phyloP scores from a whole-genome alignment of 225 moss, liverwort and hornwort genomes.

The Pseudisothecium myosuroides region DNA sequence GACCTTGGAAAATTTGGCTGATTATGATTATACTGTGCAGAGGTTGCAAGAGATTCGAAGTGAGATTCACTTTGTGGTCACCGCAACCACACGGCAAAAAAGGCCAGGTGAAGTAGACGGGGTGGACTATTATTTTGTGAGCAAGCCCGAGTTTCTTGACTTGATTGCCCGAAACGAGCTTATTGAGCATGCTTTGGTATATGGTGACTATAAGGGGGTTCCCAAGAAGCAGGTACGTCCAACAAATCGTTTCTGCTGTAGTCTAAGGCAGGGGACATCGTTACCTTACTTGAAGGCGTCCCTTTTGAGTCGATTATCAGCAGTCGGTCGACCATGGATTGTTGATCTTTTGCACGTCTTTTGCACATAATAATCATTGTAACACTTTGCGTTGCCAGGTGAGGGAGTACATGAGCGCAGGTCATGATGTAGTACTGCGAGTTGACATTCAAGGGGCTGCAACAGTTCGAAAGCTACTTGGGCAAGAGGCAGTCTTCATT shows the following conservation, averaged over 20 bases:
- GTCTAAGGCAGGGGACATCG: neutral
- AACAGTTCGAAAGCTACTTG: conserved; percentile 75
- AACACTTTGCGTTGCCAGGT: conserved; percentile 25
- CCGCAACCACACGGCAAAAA: conserved; percentile 73
- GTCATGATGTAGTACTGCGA: conserved; percentile 84
- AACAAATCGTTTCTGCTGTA: neutral
- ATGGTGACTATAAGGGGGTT: conserved; percentile 95
- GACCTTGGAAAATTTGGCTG: neutral
- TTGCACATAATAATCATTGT: neutral
- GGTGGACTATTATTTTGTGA: conserved; percentile 89
- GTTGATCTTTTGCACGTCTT: neutral
- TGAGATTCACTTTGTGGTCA: conserved; percentile 90
- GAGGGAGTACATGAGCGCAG: conserved; percentile 70
- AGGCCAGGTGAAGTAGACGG: conserved; percentile 81
- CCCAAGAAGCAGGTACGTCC: conserved; percentile 82
- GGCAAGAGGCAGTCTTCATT: conserved; percentile 84
- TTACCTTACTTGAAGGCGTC: neutral
- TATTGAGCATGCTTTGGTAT: conserved; percentile 90
- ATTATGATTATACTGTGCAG: conserved; percentile 2
- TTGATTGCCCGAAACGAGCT: conserved; percentile 87
- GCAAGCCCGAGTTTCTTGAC: conserved; percentile 77
- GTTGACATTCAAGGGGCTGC: conserved; percentile 97
- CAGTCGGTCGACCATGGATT: neutral
- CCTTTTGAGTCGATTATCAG: neutral
- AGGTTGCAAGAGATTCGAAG: conserved; percentile 68